Evolutionary conservation across 169 alveolate species (phyloP), one percentile per base, ranked within the genome.

Genomic region (Toxoplasma gondii): DNA sequence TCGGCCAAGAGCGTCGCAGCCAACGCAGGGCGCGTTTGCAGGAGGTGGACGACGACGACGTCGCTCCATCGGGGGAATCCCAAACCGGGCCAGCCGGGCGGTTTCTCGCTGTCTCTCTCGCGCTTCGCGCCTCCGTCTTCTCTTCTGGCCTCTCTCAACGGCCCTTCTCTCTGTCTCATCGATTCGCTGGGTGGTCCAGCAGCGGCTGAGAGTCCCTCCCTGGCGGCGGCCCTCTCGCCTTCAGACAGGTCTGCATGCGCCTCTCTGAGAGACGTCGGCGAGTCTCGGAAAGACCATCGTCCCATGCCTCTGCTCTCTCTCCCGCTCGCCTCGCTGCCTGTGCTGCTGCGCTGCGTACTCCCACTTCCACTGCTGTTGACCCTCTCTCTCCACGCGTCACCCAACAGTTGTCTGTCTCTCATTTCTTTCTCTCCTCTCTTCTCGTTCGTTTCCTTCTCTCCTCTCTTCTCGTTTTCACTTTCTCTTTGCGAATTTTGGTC

Each of bases 1-100:
- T 38, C 90, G n/a, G 90, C 38, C 38, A 82, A 49, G 31, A 82
- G 90, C 69, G 69, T 12, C 7, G 90, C 67, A 1, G 90, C 53
- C 16, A 82, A 38, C 9, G 17, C 53, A 17, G 69, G 90, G 64
- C 90, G 54, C 36, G 34, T 82, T 41, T 82, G 69, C 19, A 82
- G 41, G 7, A 82, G 10, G 19, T 82, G 90, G 69, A 82, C 10
- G 5, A 82, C 90, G 69, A 82, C 90, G 24, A 43, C 64, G 67
- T 82, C 64, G 90, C 90, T 82, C 53, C 67, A 78, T 10, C 86
- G 44, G 49, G 86, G 86, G 86, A 17, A 31, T 10, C 86, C 86
- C 29, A 78, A 27, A 31, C 86, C 44, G 9, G 39, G 27, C 86
- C 74, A 64, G 74, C 74, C 74, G 67, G 27, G 27, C 19, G 67